Conservation (phyloP, 225 moss, liverwort and hornwort species). For the Bryum argenteum region DNA sequence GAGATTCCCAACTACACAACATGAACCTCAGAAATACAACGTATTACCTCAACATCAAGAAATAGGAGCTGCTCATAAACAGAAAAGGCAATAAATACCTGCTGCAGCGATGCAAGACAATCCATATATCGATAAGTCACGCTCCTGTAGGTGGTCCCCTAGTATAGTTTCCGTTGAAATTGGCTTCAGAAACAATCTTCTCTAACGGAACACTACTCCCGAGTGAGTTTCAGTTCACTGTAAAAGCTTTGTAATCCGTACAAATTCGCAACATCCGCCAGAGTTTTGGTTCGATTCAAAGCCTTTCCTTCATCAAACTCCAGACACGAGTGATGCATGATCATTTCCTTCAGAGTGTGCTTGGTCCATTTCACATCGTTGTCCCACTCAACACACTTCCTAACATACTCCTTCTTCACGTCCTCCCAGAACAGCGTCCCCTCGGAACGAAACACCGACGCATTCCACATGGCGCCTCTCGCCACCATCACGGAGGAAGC, state of each 20-base stretch:
- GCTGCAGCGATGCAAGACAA: conserved; percentile 14
- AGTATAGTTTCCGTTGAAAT: conserved; percentile 5
- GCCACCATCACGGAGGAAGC: conserved; percentile 89
- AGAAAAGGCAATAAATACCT: conserved; percentile 26
- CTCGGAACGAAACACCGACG: conserved; percentile 73
- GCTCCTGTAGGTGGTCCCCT: conserved; percentile 1
- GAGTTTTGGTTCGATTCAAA: conserved; percentile 66
- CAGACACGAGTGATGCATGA: conserved; percentile 85
- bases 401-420: conserved; percentile 80
- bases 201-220: conserved; percentile 22
- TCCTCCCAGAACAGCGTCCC: conserved; percentile 81
- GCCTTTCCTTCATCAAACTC: conserved; percentile 86
- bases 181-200: conserved; percentile 20
- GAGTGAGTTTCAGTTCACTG: conserved; percentile 39
- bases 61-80: not conserved
- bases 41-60: not conserved
- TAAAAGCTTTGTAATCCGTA: conserved; percentile 61
- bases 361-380: conserved; percentile 84
- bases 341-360: conserved; percentile 94
- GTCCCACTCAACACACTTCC: conserved; percentile 81
- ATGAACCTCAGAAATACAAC: not conserved
- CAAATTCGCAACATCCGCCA: conserved; percentile 72
- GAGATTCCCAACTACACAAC: not conserved
- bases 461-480: conserved; percentile 93
- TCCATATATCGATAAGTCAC: conserved; percentile 17